phyloP scores from a whole-genome alignment of 2,329 filamentous ascomycete species.

The Hypoxylon sp. region DNA sequence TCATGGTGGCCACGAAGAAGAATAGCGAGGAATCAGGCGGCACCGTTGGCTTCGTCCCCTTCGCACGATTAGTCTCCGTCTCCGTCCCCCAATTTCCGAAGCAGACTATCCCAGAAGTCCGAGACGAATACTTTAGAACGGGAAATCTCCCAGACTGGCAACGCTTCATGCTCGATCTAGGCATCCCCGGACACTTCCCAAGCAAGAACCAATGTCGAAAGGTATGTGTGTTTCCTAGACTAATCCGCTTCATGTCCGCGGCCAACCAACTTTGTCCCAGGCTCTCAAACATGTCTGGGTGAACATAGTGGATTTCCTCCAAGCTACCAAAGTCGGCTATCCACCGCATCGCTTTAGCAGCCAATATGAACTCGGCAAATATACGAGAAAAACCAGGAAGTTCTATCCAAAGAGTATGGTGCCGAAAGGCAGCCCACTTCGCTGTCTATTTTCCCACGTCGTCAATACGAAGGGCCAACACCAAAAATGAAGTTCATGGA shows the following conservation, averaged over 20 bases:
- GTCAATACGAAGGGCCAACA: constrained; percentile 8
- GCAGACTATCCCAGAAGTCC: background rate
- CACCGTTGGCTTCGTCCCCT: background rate
- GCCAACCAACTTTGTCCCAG: constrained; percentile 51
- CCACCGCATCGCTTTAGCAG: constrained; percentile 55
- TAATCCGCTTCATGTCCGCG: background rate
- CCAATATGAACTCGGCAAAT: constrained; percentile 54
- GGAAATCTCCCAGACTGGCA: constrained; percentile 61
- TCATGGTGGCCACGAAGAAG: constrained; percentile 19
- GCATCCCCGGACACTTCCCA: constrained; percentile 55
- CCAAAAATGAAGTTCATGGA: background rate
- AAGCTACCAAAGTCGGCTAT: constrained; percentile 50
- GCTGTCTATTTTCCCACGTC: constrained; percentile 57
- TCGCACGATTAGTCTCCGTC: background rate
- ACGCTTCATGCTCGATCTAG: constrained; percentile 62
- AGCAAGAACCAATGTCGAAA: constrained; percentile 64
- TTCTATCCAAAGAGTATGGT: constrained; percentile 64
- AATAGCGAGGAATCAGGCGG: constrained; percentile 3
- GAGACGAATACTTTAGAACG: constrained; percentile 37
- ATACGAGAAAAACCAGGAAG: constrained; percentile 57
- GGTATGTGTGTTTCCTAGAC: constrained; percentile 52
- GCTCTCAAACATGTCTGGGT: constrained; percentile 61
- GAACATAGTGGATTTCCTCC: constrained; percentile 66
- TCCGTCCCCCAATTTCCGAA: background rate
- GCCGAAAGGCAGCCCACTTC: constrained; percentile 59